Evolutionary conservation across 306 rosid genomes (phyloP).

Genomic region (Cicer judaicum): DNA sequence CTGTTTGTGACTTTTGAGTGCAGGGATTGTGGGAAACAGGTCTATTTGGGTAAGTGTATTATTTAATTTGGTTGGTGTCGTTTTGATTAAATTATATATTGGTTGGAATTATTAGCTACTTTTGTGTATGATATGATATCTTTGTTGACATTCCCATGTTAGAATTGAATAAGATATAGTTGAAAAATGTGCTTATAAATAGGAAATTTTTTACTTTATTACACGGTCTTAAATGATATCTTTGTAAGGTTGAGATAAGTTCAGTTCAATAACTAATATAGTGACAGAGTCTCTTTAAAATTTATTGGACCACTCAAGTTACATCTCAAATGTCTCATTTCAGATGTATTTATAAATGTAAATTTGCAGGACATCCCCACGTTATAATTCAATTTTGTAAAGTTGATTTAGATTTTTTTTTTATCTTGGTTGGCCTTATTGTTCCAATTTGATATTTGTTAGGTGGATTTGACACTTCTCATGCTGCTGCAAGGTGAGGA

Average conservation of each 20-base stretch:
- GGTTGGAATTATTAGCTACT: slow-evolving; percentile 6
- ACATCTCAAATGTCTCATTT: no score
- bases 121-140: background rate
- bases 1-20: slow-evolving; percentile 20
- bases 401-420: background rate
- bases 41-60: slow-evolving; percentile 69
- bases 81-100: slow-evolving; percentile 2
- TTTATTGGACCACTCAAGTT: no score
- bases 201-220: no score
- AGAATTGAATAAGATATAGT: no score
- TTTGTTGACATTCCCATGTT: background rate
- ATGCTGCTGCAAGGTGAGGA: slow-evolving; percentile 75
- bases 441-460: slow-evolving; percentile 11
- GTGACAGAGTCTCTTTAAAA: no score
- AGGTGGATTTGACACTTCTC: slow-evolving; percentile 90
- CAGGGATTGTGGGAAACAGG: slow-evolving; percentile 93
- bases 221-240: no score
- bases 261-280: no score
- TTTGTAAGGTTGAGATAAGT: no score
- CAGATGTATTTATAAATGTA: no score
- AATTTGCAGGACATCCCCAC: no score
- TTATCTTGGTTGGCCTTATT: slow-evolving; percentile 3
- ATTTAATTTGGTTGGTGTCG: background rate
- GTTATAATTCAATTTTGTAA: no score
- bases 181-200: no score